These are phyloP conservation scores for Cyclotella choctawhatcheeana DNA, from an alignment of 108 stramenopile species.

Conservation along the genomic window DNA sequence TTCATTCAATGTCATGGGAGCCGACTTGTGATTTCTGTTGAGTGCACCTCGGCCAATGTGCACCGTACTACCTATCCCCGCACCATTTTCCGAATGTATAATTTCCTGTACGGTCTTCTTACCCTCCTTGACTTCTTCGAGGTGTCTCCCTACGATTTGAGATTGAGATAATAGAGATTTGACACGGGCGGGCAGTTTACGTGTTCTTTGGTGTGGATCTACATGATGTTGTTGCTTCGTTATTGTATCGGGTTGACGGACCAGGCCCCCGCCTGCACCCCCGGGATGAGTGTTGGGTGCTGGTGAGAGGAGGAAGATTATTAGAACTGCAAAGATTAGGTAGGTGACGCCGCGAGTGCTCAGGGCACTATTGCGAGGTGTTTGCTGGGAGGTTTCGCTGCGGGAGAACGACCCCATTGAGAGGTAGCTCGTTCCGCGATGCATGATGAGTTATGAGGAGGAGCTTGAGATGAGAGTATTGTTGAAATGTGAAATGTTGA, in stretches of 20 bases:
- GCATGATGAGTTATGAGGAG: slow-evolving; percentile 12
- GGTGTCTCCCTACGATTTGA: slow-evolving; percentile 79
- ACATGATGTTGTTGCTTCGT: background rate
- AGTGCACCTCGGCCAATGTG: slow-evolving; percentile 32
- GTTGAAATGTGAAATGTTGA: background rate
- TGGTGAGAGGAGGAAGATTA: slow-evolving; percentile 32
- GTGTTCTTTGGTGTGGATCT: slow-evolving; percentile 43
- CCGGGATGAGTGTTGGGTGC: slow-evolving; percentile 29
- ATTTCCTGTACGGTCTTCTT: slow-evolving; percentile 82
- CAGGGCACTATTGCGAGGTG: background rate
- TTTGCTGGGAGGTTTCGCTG: background rate
- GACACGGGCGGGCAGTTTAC: slow-evolving; percentile 55
- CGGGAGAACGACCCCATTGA: slow-evolving; percentile 6
- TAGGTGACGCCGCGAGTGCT: slow-evolving; percentile 17
- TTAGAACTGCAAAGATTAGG: slow-evolving; percentile 19
- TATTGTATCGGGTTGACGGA: background rate
- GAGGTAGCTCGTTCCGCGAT: slow-evolving; percentile 34
- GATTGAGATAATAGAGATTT: slow-evolving; percentile 58
- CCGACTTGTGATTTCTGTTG: slow-evolving; percentile 49
- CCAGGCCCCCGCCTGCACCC: slow-evolving; percentile 13
- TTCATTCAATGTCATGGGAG: slow-evolving; percentile 80
- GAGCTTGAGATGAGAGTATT: too few species aligned
- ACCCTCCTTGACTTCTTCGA: slow-evolving; percentile 73
- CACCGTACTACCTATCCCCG: slow-evolving; percentile 41
- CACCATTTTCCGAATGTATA: slow-evolving; percentile 44